Evolutionary conservation across 768 basidiomycete species (phyloP).

Genomic region (Ephemerocybe angulata): DNA sequence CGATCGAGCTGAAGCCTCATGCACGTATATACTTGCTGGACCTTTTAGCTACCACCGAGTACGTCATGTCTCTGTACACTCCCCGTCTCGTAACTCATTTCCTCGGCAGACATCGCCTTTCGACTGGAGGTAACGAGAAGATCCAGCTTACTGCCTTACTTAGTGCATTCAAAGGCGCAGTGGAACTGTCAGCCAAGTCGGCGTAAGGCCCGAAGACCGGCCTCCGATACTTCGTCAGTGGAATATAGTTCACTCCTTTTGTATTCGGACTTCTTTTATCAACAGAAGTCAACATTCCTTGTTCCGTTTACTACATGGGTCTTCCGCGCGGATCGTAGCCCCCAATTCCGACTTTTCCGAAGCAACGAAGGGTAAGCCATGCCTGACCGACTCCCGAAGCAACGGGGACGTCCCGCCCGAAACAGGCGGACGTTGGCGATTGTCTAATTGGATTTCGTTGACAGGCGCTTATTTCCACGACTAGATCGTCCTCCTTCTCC

Average conservation of each 20-base stretch:
- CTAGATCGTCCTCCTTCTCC: not conserved
- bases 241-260: not conserved
- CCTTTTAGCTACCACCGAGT: conserved; percentile 95
- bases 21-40: conserved; percentile 91
- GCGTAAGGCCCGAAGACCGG: conserved; percentile 9
- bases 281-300: conserved; percentile 1
- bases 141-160: conserved; percentile 89
- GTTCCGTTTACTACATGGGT: not conserved
- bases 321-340: not conserved
- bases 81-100: not conserved
- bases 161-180: conserved; percentile 90
- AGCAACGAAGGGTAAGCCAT: not conserved
- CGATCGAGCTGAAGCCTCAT: conserved; percentile 79
- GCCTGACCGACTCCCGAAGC: no score
- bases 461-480: not conserved
- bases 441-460: not conserved
- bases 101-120: conserved; percentile 65
- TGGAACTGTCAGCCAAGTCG: conserved; percentile 63
- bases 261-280: not conserved
- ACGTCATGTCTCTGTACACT: conserved; percentile 38
- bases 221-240: not conserved
- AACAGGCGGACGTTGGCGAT: no score
- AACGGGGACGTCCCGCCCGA: no score
- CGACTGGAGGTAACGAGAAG: conserved; percentile 91
- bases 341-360: not conserved